Percentiles rank a stretch among this genome's conserved stretches.
These are phyloP conservation scores for Lactuca saligna DNA, from an alignment of 129 eudicot genomes.

Conservation along the genomic window DNA sequence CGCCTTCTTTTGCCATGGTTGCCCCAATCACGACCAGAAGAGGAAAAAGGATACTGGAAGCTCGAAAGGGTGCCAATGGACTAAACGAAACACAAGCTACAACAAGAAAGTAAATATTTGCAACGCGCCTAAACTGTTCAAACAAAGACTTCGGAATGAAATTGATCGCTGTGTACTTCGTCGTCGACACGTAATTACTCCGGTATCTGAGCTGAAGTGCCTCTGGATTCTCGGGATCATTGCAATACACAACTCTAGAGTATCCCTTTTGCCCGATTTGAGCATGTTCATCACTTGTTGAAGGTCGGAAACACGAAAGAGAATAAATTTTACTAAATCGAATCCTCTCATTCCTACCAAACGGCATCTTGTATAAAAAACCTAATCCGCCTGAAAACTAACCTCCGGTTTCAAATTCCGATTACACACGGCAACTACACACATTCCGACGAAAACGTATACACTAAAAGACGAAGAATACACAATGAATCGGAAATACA, in stretches of 20 bases:
- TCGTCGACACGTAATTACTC: conserved; percentile 87
- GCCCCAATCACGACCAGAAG: conserved; percentile 78
- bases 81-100: conserved; percentile 91
- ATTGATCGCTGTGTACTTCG: conserved; percentile 84
- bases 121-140: conserved; percentile 97
- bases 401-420: conserved; percentile 6
- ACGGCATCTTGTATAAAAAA: conserved; percentile 35
- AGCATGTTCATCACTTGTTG: conserved; percentile 59
- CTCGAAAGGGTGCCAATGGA: conserved; percentile 71
- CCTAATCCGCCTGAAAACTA: conserved; percentile 12
- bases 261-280: conserved; percentile 77
- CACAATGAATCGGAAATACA: conserved; percentile 22
- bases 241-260: conserved; percentile 84
- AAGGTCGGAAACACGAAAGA: conserved; percentile 63
- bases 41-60: conserved; percentile 72
- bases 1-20: conserved; percentile 89
- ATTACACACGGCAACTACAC: conserved; percentile 17
- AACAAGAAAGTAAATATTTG: conserved; percentile 84
- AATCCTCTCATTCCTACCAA: conserved; percentile 46
- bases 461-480: conserved; percentile 24
- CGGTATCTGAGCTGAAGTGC: conserved; percentile 52
- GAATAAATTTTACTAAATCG: conserved; percentile 72
- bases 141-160: conserved; percentile 83
- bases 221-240: conserved; percentile 73
- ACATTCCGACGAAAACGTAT: conserved; percentile 16